phyloP scores from a whole-genome alignment of 345 rosid genomes.

The Lagerstroemia speciosa region DNA sequence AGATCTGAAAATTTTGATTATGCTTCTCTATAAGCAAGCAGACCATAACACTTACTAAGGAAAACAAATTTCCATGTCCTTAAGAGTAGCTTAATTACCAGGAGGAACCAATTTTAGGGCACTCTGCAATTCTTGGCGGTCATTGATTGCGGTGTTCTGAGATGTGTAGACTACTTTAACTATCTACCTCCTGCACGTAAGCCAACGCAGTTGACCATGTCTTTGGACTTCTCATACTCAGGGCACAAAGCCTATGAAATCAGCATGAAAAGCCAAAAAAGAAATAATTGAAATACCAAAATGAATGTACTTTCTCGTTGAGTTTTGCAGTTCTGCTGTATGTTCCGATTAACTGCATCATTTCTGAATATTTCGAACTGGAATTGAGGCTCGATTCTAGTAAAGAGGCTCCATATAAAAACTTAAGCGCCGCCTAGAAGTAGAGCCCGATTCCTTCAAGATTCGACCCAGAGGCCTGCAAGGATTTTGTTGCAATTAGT shows the following conservation, averaged over 20 bases:
- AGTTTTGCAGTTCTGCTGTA: constrained; percentile 86
- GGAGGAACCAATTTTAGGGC: constrained; percentile 70
- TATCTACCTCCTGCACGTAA: too few species aligned
- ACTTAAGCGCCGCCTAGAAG: constrained; percentile 93
- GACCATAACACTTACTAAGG: too few species aligned
- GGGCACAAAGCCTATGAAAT: constrained; percentile 73
- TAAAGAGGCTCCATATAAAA: constrained; percentile 77
- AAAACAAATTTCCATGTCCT: too few species aligned
- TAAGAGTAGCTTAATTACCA: constrained; percentile 31
- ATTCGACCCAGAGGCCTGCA: constrained; percentile 55
- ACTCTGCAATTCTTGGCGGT: constrained; percentile 58
- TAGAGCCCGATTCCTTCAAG: constrained; percentile 62
- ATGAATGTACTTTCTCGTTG: constrained; percentile 66
- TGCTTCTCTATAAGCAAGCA: too few species aligned
- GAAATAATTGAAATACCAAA: background rate
- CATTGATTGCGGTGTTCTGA: too few species aligned
- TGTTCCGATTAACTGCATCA: constrained; percentile 47
- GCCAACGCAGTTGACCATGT: too few species aligned
- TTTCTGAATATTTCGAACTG: constrained; percentile 62
- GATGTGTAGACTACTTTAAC: too few species aligned
- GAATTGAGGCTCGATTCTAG: constrained; percentile 61
- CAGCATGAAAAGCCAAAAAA: background rate
- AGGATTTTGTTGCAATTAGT: constrained; percentile 1
- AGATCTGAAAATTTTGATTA: too few species aligned
- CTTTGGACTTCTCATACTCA: constrained; percentile 80